These are phyloP conservation scores for Beauveria medogensis DNA, from an alignment of 2,329 filamentous ascomycete genomes.

Conservation along the genomic window DNA sequence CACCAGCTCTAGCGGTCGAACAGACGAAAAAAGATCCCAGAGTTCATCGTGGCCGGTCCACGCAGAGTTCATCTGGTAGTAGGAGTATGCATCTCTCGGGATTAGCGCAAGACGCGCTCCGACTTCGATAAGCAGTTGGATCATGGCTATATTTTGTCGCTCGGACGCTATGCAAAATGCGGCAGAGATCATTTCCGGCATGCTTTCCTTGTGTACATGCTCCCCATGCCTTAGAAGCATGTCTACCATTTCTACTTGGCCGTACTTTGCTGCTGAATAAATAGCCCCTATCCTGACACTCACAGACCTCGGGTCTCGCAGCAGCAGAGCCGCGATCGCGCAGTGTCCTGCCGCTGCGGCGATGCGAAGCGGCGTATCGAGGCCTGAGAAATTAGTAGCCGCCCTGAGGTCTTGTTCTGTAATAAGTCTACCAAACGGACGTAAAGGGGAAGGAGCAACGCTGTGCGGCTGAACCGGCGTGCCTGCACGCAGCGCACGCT, in stretches of 20 bases:
- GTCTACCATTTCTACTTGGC: not conserved
- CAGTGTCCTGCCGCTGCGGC: not conserved
- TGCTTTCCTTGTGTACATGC: too few species aligned
- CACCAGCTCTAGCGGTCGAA: not conserved
- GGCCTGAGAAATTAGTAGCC: too few species aligned
- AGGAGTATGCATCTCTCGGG: not conserved
- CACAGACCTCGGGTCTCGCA: not conserved
- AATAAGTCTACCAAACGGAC: not conserved
- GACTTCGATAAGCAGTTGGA: not conserved
- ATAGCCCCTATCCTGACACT: not conserved
- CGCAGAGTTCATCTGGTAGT: not conserved
- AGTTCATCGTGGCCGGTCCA: not conserved
- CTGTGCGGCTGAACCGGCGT: not conserved
- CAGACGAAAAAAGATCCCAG: not conserved
- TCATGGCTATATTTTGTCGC: not conserved
- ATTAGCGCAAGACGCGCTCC: not conserved
- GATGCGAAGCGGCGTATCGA: not conserved
- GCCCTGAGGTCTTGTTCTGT: not conserved
- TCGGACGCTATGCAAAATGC: not conserved
- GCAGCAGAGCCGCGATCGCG: not conserved
- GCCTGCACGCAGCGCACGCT: not conserved
- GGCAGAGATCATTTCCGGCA: too few species aligned
- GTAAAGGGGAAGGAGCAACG: not conserved
- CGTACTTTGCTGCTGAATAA: accelerated
- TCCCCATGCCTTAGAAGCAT: not conserved